Evolutionary conservation across 805 yeast species (phyloP).

Genomic region (Saccharomycopsis fodiens): DNA sequence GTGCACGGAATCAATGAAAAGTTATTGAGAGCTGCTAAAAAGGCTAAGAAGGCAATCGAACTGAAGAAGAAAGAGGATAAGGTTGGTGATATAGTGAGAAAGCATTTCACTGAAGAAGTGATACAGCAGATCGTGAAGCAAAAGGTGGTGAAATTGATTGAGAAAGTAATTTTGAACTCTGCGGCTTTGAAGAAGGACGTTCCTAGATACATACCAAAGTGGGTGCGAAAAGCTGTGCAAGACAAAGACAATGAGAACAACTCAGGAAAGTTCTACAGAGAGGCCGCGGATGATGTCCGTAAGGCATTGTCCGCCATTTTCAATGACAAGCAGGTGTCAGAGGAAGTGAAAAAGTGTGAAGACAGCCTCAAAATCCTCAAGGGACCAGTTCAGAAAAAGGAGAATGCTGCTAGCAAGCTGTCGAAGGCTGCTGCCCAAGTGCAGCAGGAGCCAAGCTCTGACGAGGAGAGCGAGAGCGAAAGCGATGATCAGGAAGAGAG

Average conservation of each 20-base stretch:
- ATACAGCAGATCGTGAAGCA: constrained; percentile 15
- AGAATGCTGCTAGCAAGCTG: constrained; percentile 23
- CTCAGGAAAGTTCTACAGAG: constrained; percentile 40
- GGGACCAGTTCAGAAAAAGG: constrained; percentile 32
- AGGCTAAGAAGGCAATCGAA: constrained; percentile 22
- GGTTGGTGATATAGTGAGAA: constrained; percentile 1
- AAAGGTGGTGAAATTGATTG: constrained; percentile 20
- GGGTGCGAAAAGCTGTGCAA: constrained; percentile 26
- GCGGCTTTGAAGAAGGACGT: constrained; percentile 29
- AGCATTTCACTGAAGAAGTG: constrained; percentile 7
- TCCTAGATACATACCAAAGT: constrained; percentile 27
- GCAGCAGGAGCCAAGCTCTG: constrained; percentile 16
- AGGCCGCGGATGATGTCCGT: constrained; percentile 29
- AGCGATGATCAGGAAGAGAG: constrained; percentile 17
- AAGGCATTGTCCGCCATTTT: constrained; percentile 40
- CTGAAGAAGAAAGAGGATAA: constrained; percentile 13
- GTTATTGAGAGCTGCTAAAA: constrained; percentile 32
- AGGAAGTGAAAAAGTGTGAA: constrained; percentile 24
- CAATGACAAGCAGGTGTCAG: constrained; percentile 36
- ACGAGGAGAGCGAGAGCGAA: constrained; percentile 21
- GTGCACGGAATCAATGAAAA: constrained; percentile 38
- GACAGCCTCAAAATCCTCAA: constrained; percentile 38
- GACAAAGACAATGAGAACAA: constrained; percentile 31
- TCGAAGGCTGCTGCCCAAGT: constrained; percentile 23
- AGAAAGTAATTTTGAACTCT: constrained; percentile 25